phyloP scores from a whole-genome alignment of 805 yeast genomes.

The Saccharomycopsis sp. region DNA sequence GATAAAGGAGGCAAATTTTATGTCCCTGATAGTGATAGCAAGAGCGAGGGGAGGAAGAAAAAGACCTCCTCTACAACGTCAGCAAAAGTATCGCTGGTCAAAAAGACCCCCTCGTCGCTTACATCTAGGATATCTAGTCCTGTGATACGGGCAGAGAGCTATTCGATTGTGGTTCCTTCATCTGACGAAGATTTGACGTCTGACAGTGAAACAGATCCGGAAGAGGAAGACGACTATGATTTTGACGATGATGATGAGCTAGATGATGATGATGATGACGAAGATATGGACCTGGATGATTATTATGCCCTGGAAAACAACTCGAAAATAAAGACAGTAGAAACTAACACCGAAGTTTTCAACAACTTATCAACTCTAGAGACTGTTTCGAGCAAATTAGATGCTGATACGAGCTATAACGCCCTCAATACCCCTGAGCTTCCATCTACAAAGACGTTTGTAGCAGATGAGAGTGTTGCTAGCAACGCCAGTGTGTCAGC shows the following conservation, averaged over 20 bases:
- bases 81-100: neutral
- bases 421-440: neutral
- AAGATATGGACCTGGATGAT: conserved; percentile 15
- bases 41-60: too few species aligned
- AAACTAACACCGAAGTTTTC: neutral
- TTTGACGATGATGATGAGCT: conserved; percentile 20
- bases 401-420: neutral
- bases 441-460: neutral
- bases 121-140: conserved; percentile 8
- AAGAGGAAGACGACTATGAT: conserved; percentile 23
- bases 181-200: conserved; percentile 24
- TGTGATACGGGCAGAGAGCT: conserved; percentile 20
- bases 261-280: conserved; percentile 25
- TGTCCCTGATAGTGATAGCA: conserved; percentile 30
- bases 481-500: neutral
- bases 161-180: conserved; percentile 23
- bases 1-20: conserved; percentile 87
- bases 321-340: neutral
- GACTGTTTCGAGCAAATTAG: neutral
- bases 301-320: neutral
- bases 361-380: neutral
- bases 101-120: neutral
- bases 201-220: conserved; percentile 19
- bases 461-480: neutral
- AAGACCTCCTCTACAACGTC: neutral